Evolutionary conservation across 495 filamentous ascomycete genomes (phyloP).

Genomic region (Podospora comata): DNA sequence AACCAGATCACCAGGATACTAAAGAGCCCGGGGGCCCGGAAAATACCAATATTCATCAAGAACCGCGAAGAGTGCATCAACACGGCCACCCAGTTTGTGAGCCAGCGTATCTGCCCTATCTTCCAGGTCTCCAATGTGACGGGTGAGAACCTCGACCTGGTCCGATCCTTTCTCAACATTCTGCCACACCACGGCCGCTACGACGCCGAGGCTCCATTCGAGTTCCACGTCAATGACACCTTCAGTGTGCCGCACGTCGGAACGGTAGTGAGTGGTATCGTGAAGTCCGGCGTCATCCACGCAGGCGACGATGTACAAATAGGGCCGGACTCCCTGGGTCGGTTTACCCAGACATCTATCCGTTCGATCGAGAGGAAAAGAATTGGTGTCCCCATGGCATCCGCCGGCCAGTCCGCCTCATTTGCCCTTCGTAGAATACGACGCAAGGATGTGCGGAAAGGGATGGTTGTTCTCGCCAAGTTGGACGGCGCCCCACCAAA

Average conservation of each 20-base stretch:
- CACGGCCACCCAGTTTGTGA: constrained; percentile 94
- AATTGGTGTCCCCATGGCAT: constrained; percentile 82
- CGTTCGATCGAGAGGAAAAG: constrained; percentile 94
- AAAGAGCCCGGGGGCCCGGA: constrained; percentile 87
- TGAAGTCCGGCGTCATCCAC: constrained; percentile 85
- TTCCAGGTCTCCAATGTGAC: constrained; percentile 99
- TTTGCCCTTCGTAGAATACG: constrained; percentile 85
- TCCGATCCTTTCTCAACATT: constrained; percentile 91
- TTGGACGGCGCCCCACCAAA: constrained; percentile 66
- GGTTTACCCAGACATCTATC: constrained; percentile 86
- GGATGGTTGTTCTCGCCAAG: constrained; percentile 95
- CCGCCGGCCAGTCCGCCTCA: constrained; percentile 87
- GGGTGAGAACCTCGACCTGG: constrained; percentile 72
- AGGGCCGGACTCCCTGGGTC: constrained; percentile 86
- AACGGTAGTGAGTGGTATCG: constrained; percentile 91
- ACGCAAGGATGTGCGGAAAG: constrained; percentile 93
- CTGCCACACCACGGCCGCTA: constrained; percentile 94
- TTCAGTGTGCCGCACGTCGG: constrained; percentile 99
- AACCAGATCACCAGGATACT: constrained; percentile 88
- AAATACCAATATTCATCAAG: constrained; percentile 98
- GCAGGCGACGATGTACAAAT: constrained; percentile 85
- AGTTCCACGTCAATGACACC: constrained; percentile 95
- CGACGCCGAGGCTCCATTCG: constrained; percentile 80
- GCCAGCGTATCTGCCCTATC: constrained; percentile 90
- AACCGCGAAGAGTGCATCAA: constrained; percentile 86